Percentiles rank a stretch among this genome's conserved stretches.
These are phyloP conservation scores for Candida silvicultrix DNA, from an alignment of 805 yeast species.

Conservation along the genomic window DNA sequence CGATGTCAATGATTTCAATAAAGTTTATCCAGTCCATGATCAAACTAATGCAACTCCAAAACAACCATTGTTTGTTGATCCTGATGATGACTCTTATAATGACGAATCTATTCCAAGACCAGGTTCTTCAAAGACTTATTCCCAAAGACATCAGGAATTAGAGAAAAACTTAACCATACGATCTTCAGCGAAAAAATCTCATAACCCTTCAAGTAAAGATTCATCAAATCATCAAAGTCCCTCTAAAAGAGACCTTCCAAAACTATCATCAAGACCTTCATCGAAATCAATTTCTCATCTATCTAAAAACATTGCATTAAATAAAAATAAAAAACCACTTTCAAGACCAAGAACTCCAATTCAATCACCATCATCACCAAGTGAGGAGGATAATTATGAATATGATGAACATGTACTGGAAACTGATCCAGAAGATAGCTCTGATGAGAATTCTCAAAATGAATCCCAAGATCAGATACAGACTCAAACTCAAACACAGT, in stretches of 20 bases:
- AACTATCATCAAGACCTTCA: constrained; percentile 3
- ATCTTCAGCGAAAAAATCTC: not conserved
- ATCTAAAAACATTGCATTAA: constrained; percentile 6
- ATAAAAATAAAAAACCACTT: not conserved
- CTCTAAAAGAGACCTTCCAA: not conserved
- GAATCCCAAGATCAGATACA: no score
- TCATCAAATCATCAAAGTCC: not conserved
- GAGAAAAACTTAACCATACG: not conserved
- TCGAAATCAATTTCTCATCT: constrained; percentile 5
- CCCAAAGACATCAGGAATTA: not conserved
- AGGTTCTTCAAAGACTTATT: not conserved
- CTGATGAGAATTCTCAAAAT: not conserved
- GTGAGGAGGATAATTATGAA: not conserved
- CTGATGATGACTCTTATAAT: no score
- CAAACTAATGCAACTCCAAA: not conserved
- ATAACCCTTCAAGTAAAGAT: not conserved
- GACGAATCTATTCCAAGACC: no score
- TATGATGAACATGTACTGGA: constrained; percentile 7
- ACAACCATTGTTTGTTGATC: not conserved
- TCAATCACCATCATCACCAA: not conserved
- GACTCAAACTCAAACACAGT: no score
- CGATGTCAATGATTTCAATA: constrained; percentile 4
- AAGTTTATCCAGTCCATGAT: not conserved
- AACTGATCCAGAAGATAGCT: constrained; percentile 1
- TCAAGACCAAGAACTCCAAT: not conserved